Evolutionary conservation across 192 early-diverging fungal genomes (phyloP), one percentile per base, ranked within the genome.

Genomic region (Tieghemiomyces parasiticus): DNA sequence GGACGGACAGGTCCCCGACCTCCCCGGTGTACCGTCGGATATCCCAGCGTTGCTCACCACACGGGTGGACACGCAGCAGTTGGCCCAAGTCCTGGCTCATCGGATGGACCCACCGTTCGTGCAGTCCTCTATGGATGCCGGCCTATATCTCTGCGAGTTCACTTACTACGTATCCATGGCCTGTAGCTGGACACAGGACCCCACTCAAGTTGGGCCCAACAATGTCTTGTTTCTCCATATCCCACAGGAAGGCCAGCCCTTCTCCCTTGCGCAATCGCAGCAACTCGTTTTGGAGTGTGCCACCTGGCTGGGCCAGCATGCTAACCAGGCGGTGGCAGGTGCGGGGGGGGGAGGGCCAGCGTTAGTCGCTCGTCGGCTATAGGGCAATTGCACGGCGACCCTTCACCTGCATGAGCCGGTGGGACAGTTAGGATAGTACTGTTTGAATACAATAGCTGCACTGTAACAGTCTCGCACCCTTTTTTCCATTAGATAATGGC

Each of bases 141-240:
- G 80, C 13, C 63, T 62, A 0, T 82, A 82, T 49, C 51, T 82
- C 25, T 82, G 80, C 68, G 80, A 82, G 35, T 82, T 71, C 58
- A 78, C 78, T 6, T 79, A 76, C 49, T 82, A 79, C 30, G 65
- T 64, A 8, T 77, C 76, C 38, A 65, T 82, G 56, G 22, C 47
- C 24, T 6, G 47, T 48, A n/a, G 47, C 38, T 10, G 38, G 8
- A 42, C 16, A 42, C 38, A 6, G 8, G 38, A 42, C 8, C 38
- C 38, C 38, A 42, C 38, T 42, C 16, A 6, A 42, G 38, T 42
- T 6, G 8, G 8, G 16, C 8, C 16, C 6, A 12, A 12, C 50
- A 52, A 52, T 2, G 67, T 65, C n/a, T 51, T 76, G 31, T 76
- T 76, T 69, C 66, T 76, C 4, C 74, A 76, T 31, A 67, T 76